Conservation (phyloP, 148 eudicot species). For the Heliosperma pusillum region DNA sequence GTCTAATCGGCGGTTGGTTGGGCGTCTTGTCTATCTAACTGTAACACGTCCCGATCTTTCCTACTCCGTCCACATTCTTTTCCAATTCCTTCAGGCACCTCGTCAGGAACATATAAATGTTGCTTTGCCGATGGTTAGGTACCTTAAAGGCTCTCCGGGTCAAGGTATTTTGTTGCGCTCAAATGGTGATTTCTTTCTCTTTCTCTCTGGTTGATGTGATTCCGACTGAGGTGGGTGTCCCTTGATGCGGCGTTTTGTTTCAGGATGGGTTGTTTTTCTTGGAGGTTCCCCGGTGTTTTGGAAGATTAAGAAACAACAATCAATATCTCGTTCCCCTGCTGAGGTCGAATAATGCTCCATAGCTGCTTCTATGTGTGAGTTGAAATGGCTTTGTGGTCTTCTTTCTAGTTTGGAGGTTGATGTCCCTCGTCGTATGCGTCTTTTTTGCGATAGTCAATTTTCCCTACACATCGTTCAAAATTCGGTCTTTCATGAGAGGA, state of each 20-base stretch:
- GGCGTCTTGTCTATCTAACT: background rate
- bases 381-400: background rate
- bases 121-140: background rate
- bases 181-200: background rate
- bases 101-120: background rate
- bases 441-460: background rate
- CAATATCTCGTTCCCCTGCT: background rate
- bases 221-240: background rate
- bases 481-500: background rate
- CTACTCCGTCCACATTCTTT: background rate
- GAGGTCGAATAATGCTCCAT: background rate
- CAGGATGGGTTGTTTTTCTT: background rate
- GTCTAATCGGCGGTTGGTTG: background rate
- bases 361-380: background rate
- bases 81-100: background rate
- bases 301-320: constrained; percentile 4
- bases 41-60: background rate
- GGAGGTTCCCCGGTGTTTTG: background rate
- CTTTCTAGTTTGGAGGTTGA: background rate
- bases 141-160: background rate
- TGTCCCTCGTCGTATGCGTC: background rate
- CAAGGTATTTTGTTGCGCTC: background rate
- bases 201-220: background rate
- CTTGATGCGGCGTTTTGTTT: background rate
- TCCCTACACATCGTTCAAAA: background rate